phyloP scores from a whole-genome alignment of 257 asterid species.

The Przewalskia tangutica region DNA sequence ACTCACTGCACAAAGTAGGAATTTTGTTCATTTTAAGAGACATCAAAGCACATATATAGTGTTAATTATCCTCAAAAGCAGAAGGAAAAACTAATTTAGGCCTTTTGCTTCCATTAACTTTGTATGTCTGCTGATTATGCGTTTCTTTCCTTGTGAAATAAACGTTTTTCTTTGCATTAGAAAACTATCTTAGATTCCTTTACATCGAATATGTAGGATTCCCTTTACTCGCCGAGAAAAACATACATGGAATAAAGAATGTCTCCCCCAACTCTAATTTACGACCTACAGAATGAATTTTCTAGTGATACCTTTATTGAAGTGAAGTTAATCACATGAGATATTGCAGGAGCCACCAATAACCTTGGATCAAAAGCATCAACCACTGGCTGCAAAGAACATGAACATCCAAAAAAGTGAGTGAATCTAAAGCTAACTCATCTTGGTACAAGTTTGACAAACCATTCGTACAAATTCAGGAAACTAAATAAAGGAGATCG shows the following conservation, averaged over 20 bases:
- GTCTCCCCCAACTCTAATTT: background rate
- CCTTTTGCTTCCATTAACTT: background rate
- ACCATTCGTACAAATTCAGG: background rate
- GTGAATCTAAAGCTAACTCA: background rate
- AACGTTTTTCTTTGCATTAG: background rate
- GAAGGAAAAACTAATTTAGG: background rate
- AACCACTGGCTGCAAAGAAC: slow-evolving; percentile 36
- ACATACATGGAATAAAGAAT: background rate
- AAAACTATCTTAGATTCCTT: background rate
- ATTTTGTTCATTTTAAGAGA: background rate
- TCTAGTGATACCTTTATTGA: slow-evolving; percentile 16
- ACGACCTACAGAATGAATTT: background rate
- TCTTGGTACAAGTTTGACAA: background rate
- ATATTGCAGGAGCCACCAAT: slow-evolving; percentile 86
- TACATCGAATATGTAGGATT: background rate
- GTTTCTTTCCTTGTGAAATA: background rate
- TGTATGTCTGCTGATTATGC: background rate
- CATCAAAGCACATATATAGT: background rate
- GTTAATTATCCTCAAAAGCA: background rate
- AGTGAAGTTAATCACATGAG: slow-evolving; percentile 50
- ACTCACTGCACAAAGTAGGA: background rate
- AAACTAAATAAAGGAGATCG: background rate
- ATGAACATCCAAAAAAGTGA: background rate
- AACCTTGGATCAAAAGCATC: slow-evolving; percentile 98
- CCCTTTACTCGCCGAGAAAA: background rate